phyloP scores from a whole-genome alignment of 192 early-diverging fungal genomes.

The Coemansia sp. region DNA sequence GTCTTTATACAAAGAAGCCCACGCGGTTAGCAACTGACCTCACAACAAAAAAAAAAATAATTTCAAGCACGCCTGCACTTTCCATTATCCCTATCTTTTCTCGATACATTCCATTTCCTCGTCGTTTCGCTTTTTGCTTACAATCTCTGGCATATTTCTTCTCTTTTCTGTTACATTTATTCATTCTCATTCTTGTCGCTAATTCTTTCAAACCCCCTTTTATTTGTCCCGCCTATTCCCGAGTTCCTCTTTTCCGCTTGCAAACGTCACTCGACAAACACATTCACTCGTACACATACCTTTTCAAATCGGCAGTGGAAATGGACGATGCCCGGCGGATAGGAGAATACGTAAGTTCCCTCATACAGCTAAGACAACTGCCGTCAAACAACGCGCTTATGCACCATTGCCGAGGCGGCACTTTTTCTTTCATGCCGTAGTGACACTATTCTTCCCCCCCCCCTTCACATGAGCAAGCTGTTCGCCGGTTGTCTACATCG shows the following conservation, averaged over 20 bases:
- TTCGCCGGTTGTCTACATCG: neutral
- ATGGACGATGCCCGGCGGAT: constrained; percentile 52
- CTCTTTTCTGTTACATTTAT: neutral
- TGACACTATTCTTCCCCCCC: neutral
- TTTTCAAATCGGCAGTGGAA: neutral
- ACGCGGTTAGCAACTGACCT: neutral
- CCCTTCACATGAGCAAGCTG: neutral
- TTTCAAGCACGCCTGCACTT: too few species aligned
- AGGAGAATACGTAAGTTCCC: constrained; percentile 51
- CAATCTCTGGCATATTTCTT: neutral
- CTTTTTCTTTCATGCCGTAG: neutral
- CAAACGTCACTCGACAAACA: neutral
- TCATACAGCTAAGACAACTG: neutral
- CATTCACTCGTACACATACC: neutral
- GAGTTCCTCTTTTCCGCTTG: neutral
- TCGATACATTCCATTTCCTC: neutral
- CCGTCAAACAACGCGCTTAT: neutral
- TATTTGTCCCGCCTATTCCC: neutral
- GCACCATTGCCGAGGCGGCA: neutral
- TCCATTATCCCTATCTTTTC: too few species aligned
- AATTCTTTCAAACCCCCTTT: neutral
- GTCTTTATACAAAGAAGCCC: constrained; percentile 7
- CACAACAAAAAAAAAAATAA: neutral
- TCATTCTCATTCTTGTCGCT: neutral
- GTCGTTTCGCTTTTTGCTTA: neutral